Percentiles rank a stretch among this genome's conserved stretches.
Evolutionary conservation across 257 asterid species (phyloP).

Genomic region (Solanum dulcamara): DNA sequence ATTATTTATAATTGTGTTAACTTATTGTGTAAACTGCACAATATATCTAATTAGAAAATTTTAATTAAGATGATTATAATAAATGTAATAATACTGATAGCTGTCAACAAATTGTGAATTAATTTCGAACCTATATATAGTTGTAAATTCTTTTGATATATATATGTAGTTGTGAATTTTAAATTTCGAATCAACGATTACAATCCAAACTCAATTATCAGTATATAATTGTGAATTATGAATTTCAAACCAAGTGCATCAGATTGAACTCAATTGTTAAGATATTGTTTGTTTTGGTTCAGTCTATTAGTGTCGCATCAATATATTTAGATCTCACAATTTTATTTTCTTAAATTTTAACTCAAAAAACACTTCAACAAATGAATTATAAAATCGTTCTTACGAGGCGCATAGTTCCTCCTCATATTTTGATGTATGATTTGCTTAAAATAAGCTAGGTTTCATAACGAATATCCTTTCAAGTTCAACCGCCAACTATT

Average conservation of each 20-base stretch:
- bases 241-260: neutral
- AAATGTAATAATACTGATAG: neutral
- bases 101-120: neutral
- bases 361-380: neutral
- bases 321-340: too few relatives aligned
- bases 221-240: neutral
- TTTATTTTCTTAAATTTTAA: neutral
- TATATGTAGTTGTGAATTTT: too few relatives aligned
- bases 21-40: neutral
- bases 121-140: neutral
- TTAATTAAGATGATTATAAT: neutral
- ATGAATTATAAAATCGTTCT: too few relatives aligned
- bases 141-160: too few relatives aligned
- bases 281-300: neutral
- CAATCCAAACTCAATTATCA: too few relatives aligned
- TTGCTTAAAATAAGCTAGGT: too few relatives aligned
- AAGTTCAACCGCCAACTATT: too few relatives aligned
- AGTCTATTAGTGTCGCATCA: too few relatives aligned
- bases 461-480: neutral
- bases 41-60: neutral
- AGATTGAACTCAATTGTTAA: neutral
- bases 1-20: neutral
- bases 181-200: too few relatives aligned
- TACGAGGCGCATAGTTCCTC: neutral
- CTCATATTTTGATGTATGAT: neutral